phyloP scores from a whole-genome alignment of 2,329 filamentous ascomycete species.

The Penicillium vulpinum region DNA sequence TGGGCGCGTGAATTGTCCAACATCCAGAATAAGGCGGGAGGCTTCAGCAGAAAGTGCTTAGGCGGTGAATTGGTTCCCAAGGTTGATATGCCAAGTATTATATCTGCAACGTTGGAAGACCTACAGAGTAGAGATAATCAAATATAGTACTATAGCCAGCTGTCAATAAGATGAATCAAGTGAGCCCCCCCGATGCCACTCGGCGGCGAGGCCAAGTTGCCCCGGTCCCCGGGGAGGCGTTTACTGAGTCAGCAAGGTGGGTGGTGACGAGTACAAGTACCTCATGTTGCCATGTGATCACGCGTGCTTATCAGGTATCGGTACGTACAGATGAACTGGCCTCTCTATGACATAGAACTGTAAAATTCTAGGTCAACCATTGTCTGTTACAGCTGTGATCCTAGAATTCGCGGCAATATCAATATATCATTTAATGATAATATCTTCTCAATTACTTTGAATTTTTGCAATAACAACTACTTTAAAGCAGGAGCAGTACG shows the following conservation, averaged over 20 bases:
- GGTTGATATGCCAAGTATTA: not conserved
- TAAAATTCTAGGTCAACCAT: no score
- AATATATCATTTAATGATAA: not conserved
- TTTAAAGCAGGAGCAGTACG: not conserved
- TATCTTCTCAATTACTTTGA: not conserved
- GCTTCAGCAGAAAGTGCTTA: slow-evolving; percentile 3
- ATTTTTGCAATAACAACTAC: not conserved
- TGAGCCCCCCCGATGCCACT: not conserved
- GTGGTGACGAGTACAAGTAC: not conserved
- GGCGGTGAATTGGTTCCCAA: slow-evolving; percentile 8
- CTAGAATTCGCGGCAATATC: not conserved
- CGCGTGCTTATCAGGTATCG: not conserved
- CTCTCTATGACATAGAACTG: no score
- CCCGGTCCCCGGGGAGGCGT: not conserved
- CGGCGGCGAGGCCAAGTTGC: not conserved
- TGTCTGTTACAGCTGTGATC: not conserved
- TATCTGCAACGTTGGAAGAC: not conserved
- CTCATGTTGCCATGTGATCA: not conserved
- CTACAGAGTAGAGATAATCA: not conserved
- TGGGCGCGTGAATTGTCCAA: slow-evolving; percentile 16
- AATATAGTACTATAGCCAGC: not conserved
- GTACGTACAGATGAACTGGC: not conserved
- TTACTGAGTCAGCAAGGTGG: slow-evolving; percentile 2
- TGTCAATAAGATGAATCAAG: not conserved
- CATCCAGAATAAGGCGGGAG: slow-evolving; percentile 13